Base-by-base conservation (phyloP, 768 basidiomycete genomes). In the Stropharia rugosoannulata region DNA sequence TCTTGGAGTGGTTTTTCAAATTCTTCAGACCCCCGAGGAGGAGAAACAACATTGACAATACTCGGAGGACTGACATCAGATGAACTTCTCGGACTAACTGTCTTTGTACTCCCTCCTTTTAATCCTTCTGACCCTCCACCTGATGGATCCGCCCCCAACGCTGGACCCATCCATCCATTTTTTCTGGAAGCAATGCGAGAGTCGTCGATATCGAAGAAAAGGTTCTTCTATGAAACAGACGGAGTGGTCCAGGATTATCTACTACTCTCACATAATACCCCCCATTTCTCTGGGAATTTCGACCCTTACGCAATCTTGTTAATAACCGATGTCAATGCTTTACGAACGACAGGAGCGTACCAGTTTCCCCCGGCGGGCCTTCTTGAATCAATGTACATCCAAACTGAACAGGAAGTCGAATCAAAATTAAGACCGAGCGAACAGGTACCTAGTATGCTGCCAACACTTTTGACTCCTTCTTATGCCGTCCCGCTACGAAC, bases 1-100 rank as follows among this genome's bases (percentile, higher is more conserved):
- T 75, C 88, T 0, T 97, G 93, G 94, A 89, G 87, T 54, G 80
- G 82, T 1, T 93, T 87, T 68, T 75, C 86, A 0, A 85, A 87
- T 63, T 83, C 83, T 1, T 64, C 77, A 4, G 84, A 87, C 74
- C 77, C 84, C 47, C 72, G 85, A 64, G 78, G 89, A 40, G 89
- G 85, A n/a, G 80, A 84, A 45, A 93, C 93, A 0, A 75, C 83
- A 1, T 72, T 96, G 3, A 78, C 87, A 1, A 73, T 95, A 18
- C 78, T 96, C 9, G 94, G 94, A n/a, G 94, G 94, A 0, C 74
- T 84, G 36, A 68, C 75, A n/a, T 58, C 71, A 1, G 74, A 72
- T 27, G 81, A 86, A 40, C 70, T 77, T 5, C 71, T 80, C 0
- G 90, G 90, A 2, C 68, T 94, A 52, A 89, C 82, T 29, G 74